Evolutionary conservation across 257 asterid genomes (phyloP).

Genomic region (Lavandula angustifolia): DNA sequence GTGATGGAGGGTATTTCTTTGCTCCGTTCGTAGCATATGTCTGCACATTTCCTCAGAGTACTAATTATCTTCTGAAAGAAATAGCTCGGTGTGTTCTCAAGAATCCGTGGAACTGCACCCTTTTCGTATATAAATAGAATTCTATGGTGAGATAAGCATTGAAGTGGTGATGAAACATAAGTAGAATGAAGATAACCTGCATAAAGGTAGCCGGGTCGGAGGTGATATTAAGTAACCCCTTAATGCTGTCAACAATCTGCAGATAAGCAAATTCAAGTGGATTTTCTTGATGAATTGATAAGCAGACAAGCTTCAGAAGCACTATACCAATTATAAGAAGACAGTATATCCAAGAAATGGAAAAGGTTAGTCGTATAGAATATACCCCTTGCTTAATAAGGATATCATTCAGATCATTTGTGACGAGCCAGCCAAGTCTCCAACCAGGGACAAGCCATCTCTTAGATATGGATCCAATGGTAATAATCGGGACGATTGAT

Average conservation of each 20-base stretch:
- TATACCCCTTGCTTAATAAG: slow-evolving; percentile 68
- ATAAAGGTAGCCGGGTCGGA: slow-evolving; percentile 75
- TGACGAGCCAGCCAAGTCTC: slow-evolving; percentile 83
- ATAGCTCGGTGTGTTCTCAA: slow-evolving; percentile 53
- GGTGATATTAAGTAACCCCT: slow-evolving; percentile 57
- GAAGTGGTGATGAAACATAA: neutral
- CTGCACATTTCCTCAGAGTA: slow-evolving; percentile 55
- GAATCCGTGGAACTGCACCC: slow-evolving; percentile 74
- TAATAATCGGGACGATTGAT: slow-evolving; percentile 64
- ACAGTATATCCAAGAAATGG: neutral
- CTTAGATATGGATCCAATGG: slow-evolving; percentile 80
- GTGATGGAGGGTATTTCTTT: slow-evolving; percentile 67
- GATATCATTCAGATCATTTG: slow-evolving; percentile 62
- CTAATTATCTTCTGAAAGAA: slow-evolving; percentile 54
- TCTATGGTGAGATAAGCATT: slow-evolving; percentile 7
- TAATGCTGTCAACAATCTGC: slow-evolving; percentile 77
- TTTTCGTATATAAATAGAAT: slow-evolving; percentile 27
- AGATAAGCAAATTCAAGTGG: slow-evolving; percentile 23
- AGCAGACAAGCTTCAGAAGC: too few relatives aligned
- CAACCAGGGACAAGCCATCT: slow-evolving; percentile 93
- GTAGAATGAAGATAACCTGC: slow-evolving; percentile 54
- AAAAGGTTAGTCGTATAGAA: neutral
- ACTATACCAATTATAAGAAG: too few relatives aligned
- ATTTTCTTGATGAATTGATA: neutral
- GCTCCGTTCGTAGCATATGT: slow-evolving; percentile 42